Conservation (phyloP, 441 rosid species). For the Mallotus japonicus region DNA sequence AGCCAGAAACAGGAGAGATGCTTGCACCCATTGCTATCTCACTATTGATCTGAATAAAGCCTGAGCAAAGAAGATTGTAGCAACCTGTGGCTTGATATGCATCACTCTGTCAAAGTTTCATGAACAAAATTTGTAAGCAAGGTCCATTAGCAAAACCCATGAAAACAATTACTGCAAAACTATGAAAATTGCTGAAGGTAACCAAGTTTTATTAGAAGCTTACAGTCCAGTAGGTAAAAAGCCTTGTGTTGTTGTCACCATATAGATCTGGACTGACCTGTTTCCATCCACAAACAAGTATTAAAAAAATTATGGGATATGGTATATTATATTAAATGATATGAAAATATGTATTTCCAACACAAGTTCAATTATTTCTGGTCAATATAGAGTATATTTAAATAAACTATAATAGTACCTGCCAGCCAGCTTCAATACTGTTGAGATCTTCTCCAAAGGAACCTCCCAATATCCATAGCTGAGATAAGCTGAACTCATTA, state of each 20-base stretch:
- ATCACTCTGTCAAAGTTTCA: constrained; percentile 63
- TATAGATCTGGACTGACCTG: constrained; percentile 99
- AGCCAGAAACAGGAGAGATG: constrained; percentile 93
- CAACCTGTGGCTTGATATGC: constrained; percentile 99
- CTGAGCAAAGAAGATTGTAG: constrained; percentile 94
- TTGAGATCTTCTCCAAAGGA: constrained; percentile 99
- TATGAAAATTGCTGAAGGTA: not conserved
- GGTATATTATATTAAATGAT: too few relatives aligned
- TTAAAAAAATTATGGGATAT: constrained; percentile 12
- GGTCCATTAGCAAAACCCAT: not conserved
- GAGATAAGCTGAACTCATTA: constrained; percentile 97
- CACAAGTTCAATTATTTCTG: constrained; percentile 14
- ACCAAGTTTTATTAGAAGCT: constrained; percentile 29
- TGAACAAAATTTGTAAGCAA: constrained; percentile 3
- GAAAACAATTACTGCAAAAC: not conserved
- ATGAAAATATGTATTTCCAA: too few relatives aligned
- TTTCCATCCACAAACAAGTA: constrained; percentile 21
- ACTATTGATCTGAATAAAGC: constrained; percentile 89
- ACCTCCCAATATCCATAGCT: constrained; percentile 96
- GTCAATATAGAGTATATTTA: not conserved
- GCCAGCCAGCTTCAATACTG: constrained; percentile 99
- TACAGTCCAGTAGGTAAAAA: constrained; percentile 99
- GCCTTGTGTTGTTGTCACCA: constrained; percentile 98
- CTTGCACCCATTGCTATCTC: constrained; percentile 98
- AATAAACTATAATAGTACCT: constrained; percentile 44